A percentile compares a stretch with the other conserved stretches of the same genome.
Conservation (phyloP, 2,329 filamentous ascomycete genomes). For the Cladosporium austrohemisphaericum region DNA sequence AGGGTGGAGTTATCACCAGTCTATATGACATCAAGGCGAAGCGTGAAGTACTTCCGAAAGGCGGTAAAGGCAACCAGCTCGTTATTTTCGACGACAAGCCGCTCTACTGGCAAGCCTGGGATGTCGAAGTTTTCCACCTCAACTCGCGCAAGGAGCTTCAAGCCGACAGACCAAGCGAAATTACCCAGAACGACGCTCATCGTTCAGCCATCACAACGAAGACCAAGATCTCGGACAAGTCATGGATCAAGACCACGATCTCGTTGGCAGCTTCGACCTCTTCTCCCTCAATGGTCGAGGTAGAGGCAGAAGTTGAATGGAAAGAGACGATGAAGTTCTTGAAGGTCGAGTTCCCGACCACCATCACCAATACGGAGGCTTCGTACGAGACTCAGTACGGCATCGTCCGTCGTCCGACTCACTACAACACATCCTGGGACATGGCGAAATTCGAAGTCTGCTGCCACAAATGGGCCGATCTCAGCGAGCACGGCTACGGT, state of each 20-base stretch:
- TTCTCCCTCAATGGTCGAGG: constrained; percentile 68
- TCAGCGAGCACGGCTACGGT: constrained; percentile 83
- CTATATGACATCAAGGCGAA: constrained; percentile 70
- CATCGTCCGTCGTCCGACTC: constrained; percentile 81
- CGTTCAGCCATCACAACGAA: constrained; percentile 78
- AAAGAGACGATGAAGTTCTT: constrained; percentile 95
- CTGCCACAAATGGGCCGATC: constrained; percentile 89
- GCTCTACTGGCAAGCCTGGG: constrained; percentile 96
- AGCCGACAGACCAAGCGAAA: constrained; percentile 60
- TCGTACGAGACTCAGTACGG: constrained; percentile 95
- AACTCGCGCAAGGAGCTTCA: constrained; percentile 76
- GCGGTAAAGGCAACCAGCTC: constrained; percentile 78
- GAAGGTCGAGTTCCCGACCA: constrained; percentile 96
- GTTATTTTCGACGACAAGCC: constrained; percentile 97
- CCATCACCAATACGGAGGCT: constrained; percentile 85
- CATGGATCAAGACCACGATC: constrained; percentile 82
- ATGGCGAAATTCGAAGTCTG: constrained; percentile 98
- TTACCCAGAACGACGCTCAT: constrained; percentile 68
- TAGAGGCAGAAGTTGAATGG: constrained; percentile 89
- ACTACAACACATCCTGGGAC: constrained; percentile 97
- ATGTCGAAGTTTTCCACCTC: constrained; percentile 94
- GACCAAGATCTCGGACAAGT: constrained; percentile 81
- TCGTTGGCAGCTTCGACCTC: constrained; percentile 62
- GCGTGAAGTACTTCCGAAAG: constrained; percentile 71
- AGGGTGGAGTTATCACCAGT: constrained; percentile 75